Conservation (phyloP, 345 rosid genomes). For the Luvunga scandens region DNA sequence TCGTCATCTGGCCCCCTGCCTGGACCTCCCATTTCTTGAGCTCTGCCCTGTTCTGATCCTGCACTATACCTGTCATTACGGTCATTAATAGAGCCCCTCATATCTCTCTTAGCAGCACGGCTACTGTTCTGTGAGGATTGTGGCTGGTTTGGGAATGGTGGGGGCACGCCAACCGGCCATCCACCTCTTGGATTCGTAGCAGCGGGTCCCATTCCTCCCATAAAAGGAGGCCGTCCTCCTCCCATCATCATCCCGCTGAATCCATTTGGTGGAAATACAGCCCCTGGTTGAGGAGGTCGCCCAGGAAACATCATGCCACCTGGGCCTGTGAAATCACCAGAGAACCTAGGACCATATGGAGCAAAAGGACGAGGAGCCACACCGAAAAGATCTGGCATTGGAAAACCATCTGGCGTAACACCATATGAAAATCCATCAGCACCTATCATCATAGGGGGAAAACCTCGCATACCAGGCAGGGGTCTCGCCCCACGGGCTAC, state of each 20-base stretch:
- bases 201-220: slow-evolving; percentile 73
- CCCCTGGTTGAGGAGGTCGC: slow-evolving; percentile 83
- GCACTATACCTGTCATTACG: slow-evolving; percentile 36
- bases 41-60: slow-evolving; percentile 53
- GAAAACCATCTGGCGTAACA: slow-evolving; percentile 62
- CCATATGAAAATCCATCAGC: slow-evolving; percentile 83
- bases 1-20: slow-evolving; percentile 43
- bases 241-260: slow-evolving; percentile 97
- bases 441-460: slow-evolving; percentile 81
- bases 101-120: slow-evolving; percentile 52
- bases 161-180: slow-evolving; percentile 52
- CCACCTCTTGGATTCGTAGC: slow-evolving; percentile 51
- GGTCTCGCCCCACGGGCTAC: slow-evolving; percentile 79
- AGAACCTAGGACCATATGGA: slow-evolving; percentile 87
- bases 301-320: slow-evolving; percentile 95
- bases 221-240: slow-evolving; percentile 70
- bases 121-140: slow-evolving; percentile 42
- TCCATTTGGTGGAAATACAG: slow-evolving; percentile 74
- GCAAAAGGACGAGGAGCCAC: slow-evolving; percentile 79
- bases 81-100: slow-evolving; percentile 41
- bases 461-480: slow-evolving; percentile 83
- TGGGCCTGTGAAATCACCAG: slow-evolving; percentile 86
- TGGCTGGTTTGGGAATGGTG: slow-evolving; percentile 39
- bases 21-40: slow-evolving; percentile 38
- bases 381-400: slow-evolving; percentile 84